Evolutionary conservation across 1,139 yeast genomes (phyloP), one percentile per base, ranked within the genome.

Genomic region (Magnusiomyces suaveolens): DNA sequence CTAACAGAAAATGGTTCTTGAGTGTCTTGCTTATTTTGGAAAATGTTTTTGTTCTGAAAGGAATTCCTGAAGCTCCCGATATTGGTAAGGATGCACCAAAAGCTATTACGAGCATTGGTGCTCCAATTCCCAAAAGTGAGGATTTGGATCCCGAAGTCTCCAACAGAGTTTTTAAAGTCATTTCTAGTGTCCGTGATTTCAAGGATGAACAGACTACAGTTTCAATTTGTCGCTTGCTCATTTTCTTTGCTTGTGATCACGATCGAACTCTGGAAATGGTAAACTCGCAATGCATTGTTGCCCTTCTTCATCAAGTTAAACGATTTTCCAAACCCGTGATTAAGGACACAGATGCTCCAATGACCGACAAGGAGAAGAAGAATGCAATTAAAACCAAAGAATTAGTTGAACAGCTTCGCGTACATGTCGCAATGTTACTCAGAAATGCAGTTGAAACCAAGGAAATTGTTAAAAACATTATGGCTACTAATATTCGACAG

Each of bases 381-480:
- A 50, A 53, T 24, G 23, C 18, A 18, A 36, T 29, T 1, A 20
- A 48, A 56, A 38, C 52, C 12, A 44, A 43, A 21, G 55, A 48
- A 18, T 39, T 48, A n/a, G 58, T 64, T 23, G 67, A 66, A n/a
- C 63, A 70, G 20, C 67, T 74, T 23, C 64, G 65, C 33, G 63
- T 66, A 12, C 59, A 68, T 1, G 48, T 67, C 3, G 53, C 64
- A 21, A 72, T 81, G 25, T 71, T 88, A 32, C 68, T 84, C 3
- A 77, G 96, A 63, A 75, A 86, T 53, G 81, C 89, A 56, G 81
- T 83, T 64, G 97, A 90, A 65, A 77, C 81, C 1, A 69, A 71
- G 0, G 76, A 75, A 0, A 70, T 80, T 18, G 70, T 88, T 20
- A 71, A 74, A 29, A 71, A 71, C 21, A 70, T 78, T 48, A 79